Percentiles rank a stretch among this genome's conserved stretches.
These are phyloP conservation scores for Liriodendron chinense DNA, from an alignment of 164 flowering plant species.

Conservation along the genomic window DNA sequence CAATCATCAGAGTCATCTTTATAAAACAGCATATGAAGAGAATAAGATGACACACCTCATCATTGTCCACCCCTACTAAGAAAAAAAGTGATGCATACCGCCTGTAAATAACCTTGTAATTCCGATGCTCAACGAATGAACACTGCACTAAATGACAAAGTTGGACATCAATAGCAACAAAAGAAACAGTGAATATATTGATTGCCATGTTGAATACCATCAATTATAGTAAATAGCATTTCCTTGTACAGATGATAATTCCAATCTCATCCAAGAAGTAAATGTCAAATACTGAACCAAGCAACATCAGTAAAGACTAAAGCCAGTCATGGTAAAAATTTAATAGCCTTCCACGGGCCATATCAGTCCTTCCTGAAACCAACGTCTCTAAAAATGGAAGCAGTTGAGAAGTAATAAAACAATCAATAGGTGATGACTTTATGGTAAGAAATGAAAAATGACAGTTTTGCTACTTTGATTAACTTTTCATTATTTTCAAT, in stretches of 20 bases:
- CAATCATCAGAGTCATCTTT: slow-evolving; percentile 1
- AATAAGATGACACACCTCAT: slow-evolving; percentile 56
- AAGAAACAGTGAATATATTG: neutral
- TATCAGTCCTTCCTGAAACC: neutral
- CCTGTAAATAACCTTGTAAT: slow-evolving; percentile 90
- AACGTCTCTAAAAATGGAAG: neutral
- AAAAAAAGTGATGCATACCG: slow-evolving; percentile 95
- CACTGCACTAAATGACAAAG: slow-evolving; percentile 47
- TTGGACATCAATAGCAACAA: neutral
- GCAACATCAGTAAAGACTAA: neutral
- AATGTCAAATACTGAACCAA: neutral
- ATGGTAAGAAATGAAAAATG: neutral
- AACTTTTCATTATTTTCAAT: no score
- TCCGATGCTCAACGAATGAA: slow-evolving; percentile 99
- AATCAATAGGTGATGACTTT: neutral
- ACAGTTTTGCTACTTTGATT: no score
- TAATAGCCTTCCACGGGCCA: neutral
- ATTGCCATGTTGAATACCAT: neutral
- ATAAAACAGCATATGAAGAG: neutral
- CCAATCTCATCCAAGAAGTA: no score
- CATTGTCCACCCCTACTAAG: slow-evolving; percentile 96
- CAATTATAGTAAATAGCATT: no score
- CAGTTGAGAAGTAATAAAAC: neutral
- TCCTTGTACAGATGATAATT: no score
- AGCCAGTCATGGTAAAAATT: neutral